A percentile compares a stretch with the other conserved stretches of the same genome.
phyloP scores from a whole-genome alignment of 140 eudicot species.

The Flaveria floridana region DNA sequence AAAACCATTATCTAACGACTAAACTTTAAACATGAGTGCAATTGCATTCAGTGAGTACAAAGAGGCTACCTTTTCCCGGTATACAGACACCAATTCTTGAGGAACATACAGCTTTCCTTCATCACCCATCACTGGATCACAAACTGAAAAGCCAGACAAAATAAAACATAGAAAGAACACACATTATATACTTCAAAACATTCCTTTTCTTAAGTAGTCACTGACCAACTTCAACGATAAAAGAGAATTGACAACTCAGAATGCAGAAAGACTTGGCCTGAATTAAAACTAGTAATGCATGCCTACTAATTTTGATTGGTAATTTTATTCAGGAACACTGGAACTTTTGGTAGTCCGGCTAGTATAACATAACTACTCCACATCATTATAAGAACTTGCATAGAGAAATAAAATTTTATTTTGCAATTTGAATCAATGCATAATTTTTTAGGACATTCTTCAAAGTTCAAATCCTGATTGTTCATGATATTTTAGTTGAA shows the following conservation, averaged over 20 bases:
- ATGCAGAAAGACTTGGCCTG: not conserved
- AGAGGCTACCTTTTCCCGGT: slow-evolving; percentile 76
- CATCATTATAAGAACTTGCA: slow-evolving; percentile 12
- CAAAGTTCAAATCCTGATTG: not conserved
- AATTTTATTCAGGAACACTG: not conserved
- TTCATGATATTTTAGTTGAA: slow-evolving; percentile 5
- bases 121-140: slow-evolving; percentile 99
- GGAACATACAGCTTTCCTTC: slow-evolving; percentile 97
- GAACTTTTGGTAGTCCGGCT: slow-evolving; percentile 12
- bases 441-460: not conserved
- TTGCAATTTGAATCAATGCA: not conserved
- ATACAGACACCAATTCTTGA: slow-evolving; percentile 75
- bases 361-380: slow-evolving; percentile 13
- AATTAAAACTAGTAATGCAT: slow-evolving; percentile 3
- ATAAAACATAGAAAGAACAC: not conserved
- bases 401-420: not conserved
- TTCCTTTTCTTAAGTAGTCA: not conserved
- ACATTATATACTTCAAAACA: slow-evolving; percentile 16
- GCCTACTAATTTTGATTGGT: slow-evolving; percentile 7
- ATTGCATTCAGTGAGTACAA: not conserved
- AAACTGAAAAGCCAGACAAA: slow-evolving; percentile 49
- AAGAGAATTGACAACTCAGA: slow-evolving; percentile 8
- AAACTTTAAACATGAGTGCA: not conserved
- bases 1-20: slow-evolving; percentile 3
- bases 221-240: slow-evolving; percentile 1